Evolutionary conservation across 345 rosid species (phyloP).

Genomic region (Gossypium sturtianum): DNA sequence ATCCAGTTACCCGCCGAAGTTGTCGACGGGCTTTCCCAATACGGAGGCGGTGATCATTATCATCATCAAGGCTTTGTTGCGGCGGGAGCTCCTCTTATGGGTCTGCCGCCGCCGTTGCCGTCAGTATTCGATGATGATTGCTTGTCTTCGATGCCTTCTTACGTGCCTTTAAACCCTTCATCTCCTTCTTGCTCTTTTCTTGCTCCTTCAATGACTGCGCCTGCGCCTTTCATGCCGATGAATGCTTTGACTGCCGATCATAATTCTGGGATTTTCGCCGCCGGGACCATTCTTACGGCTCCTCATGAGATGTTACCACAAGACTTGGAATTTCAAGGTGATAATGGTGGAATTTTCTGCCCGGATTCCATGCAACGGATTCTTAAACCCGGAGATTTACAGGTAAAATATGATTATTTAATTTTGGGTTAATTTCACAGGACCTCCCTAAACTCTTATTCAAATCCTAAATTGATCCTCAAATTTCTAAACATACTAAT

Average conservation of each 20-base stretch:
- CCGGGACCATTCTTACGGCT: slow-evolving; percentile 35
- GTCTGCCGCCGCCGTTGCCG: slow-evolving; percentile 28
- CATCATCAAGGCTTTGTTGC: slow-evolving; percentile 1
- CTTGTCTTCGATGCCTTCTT: slow-evolving; percentile 63
- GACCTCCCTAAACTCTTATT: not conserved
- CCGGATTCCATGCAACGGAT: slow-evolving; percentile 41
- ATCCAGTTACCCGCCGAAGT: slow-evolving; percentile 22
- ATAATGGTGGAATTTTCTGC: slow-evolving; percentile 53
- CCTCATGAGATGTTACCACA: slow-evolving; percentile 41
- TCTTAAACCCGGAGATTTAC: slow-evolving; percentile 51
- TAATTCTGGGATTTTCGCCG: slow-evolving; percentile 30
- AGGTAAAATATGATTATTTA: slow-evolving; percentile 38
- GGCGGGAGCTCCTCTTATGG: slow-evolving; percentile 19
- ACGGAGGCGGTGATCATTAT: slow-evolving; percentile 11
- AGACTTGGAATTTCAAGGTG: slow-evolving; percentile 55
- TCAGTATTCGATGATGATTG: slow-evolving; percentile 61
- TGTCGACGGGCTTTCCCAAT: slow-evolving; percentile 28
- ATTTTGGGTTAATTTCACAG: not conserved
- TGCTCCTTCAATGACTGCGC: slow-evolving; percentile 25
- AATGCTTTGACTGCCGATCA: slow-evolving; percentile 28
- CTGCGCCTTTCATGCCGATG: slow-evolving; percentile 32
- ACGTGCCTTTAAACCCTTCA: slow-evolving; percentile 46
- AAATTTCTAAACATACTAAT: not conserved
- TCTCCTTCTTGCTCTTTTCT: slow-evolving; percentile 49
- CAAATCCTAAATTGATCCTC: not conserved